These are phyloP conservation scores for Parachlorella kessleri DNA, from an alignment of 139 green algal species.

Conservation along the genomic window DNA sequence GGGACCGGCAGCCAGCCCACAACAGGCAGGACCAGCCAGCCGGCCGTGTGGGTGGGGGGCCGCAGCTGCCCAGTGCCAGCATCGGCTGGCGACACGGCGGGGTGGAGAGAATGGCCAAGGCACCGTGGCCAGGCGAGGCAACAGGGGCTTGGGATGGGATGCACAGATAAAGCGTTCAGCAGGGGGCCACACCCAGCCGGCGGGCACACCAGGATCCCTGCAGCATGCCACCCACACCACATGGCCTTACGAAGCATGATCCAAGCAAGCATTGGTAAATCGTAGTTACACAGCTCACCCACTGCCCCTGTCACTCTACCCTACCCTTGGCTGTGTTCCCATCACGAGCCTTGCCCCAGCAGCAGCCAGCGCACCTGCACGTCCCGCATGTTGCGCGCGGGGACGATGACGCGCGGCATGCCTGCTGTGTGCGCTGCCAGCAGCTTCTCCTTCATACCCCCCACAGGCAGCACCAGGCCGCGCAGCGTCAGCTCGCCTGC, in stretches of 20 bases:
- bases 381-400: conserved; percentile 87
- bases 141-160: too few relatives aligned
- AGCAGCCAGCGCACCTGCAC: conserved; percentile 70
- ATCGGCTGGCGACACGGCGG: too few relatives aligned
- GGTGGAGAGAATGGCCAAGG: too few relatives aligned
- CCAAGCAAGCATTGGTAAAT: background rate
- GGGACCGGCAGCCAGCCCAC: too few relatives aligned
- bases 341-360: conserved; percentile 57
- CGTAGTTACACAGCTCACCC: background rate
- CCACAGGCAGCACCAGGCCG: conserved; percentile 91
- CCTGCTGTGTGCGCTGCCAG: conserved; percentile 75
- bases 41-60: too few relatives aligned
- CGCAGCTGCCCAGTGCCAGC: too few relatives aligned
- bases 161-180: too few relatives aligned
- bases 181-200: conserved; percentile 21
- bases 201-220: conserved; percentile 42
- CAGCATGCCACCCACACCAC: background rate
- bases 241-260: background rate
- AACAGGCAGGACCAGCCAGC: too few relatives aligned
- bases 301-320: conserved; percentile 55
- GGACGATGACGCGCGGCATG: conserved; percentile 79
- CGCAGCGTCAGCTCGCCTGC: conserved; percentile 93
- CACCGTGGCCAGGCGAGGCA: too few relatives aligned
- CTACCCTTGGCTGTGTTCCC: too few relatives aligned
- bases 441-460: conserved; percentile 94